Evolutionary conservation across 2,329 filamentous ascomycete species (phyloP).

Genomic region (Chaetomium strumarium): DNA sequence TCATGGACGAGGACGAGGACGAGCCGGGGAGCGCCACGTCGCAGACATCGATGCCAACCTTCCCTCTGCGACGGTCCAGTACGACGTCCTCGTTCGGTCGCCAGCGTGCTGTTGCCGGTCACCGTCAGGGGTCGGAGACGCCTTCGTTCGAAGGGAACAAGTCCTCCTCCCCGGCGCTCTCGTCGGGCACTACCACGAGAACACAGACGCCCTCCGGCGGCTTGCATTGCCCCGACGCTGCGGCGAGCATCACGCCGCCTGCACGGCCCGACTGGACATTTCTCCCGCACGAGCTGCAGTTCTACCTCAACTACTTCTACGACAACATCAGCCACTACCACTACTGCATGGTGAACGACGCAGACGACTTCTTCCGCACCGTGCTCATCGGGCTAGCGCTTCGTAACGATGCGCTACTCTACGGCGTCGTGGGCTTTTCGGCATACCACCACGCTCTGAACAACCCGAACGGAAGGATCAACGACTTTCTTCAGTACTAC

Average conservation of each 20-base stretch:
- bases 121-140: slow-evolving; percentile 47
- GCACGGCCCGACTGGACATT: slow-evolving; percentile 46
- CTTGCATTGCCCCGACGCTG: slow-evolving; percentile 28
- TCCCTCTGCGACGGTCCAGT: slow-evolving; percentile 32
- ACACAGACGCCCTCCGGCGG: slow-evolving; percentile 30
- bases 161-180: slow-evolving; percentile 48
- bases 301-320: slow-evolving; percentile 72
- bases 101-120: slow-evolving; percentile 29
- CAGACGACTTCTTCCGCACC: slow-evolving; percentile 65
- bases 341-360: slow-evolving; percentile 70
- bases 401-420: slow-evolving; percentile 70
- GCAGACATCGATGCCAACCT: slow-evolving; percentile 22
- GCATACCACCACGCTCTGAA: slow-evolving; percentile 77
- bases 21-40: slow-evolving; percentile 28
- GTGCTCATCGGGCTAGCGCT: slow-evolving; percentile 68
- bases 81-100: slow-evolving; percentile 35
- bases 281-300: slow-evolving; percentile 64
- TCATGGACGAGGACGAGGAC: slow-evolving; percentile 50
- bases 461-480: slow-evolving; percentile 65
- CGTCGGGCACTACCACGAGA: slow-evolving; percentile 36
- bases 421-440: slow-evolving; percentile 81
- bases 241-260: slow-evolving; percentile 22
- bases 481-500: slow-evolving; percentile 83
- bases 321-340: slow-evolving; percentile 75
- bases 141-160: slow-evolving; percentile 47